Percentiles rank a stretch among this genome's conserved stretches.
These are phyloP conservation scores for Aspergillus novofumigatus DNA, from an alignment of 2,329 filamentous ascomycete species.

Conservation along the genomic window DNA sequence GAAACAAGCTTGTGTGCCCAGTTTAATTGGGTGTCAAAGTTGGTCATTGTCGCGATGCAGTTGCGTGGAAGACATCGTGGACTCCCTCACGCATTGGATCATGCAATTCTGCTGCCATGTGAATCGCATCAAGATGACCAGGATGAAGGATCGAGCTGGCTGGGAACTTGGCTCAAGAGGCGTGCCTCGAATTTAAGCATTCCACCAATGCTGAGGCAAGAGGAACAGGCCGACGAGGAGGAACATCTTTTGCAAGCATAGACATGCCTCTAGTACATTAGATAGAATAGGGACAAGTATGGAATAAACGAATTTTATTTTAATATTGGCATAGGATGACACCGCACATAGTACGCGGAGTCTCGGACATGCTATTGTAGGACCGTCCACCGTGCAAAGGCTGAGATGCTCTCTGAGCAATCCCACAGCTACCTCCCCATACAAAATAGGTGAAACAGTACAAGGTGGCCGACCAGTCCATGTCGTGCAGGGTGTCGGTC, in stretches of 20 bases:
- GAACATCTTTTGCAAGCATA: neutral
- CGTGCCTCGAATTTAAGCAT: neutral
- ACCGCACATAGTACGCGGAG: no score
- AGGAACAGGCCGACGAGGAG: neutral
- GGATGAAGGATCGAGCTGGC: neutral
- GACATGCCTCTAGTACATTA: neutral
- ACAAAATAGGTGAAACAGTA: neutral
- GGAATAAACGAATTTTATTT: neutral
- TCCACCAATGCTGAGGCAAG: neutral
- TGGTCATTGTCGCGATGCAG: conserved; percentile 62
- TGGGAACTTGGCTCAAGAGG: neutral
- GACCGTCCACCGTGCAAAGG: neutral
- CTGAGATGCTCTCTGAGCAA: neutral
- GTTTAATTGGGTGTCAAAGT: conserved; percentile 64
- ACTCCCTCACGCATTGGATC: conserved; percentile 61
- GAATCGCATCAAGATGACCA: conserved; percentile 32
- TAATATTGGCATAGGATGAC: neutral
- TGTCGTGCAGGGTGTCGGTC: no score
- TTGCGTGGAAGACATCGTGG: conserved; percentile 60
- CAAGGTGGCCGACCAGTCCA: neutral
- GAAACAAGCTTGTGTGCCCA: conserved; percentile 76
- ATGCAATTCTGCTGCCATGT: conserved; percentile 61
- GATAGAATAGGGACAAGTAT: neutral
- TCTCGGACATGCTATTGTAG: neutral
- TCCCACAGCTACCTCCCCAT: neutral